These are phyloP conservation scores for Euphrasia confusa DNA, from an alignment of 257 asterid species.

Conservation along the genomic window DNA sequence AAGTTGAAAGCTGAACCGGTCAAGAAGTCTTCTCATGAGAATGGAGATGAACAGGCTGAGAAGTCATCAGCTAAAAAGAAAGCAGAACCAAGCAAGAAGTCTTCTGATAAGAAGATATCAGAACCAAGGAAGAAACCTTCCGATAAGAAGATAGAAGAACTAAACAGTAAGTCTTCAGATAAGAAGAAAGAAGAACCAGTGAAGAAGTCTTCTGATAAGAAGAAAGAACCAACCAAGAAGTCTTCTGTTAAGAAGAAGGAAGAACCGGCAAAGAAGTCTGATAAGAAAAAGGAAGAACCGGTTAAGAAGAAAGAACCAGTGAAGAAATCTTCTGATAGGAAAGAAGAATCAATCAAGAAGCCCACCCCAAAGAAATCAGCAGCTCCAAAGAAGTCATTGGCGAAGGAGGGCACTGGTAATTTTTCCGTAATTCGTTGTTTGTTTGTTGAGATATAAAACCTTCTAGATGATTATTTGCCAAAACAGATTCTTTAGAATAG, in stretches of 20 bases:
- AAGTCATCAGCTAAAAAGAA: background rate
- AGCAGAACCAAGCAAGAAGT: constrained; percentile 13
- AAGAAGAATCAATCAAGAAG: constrained; percentile 44
- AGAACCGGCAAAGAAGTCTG: background rate
- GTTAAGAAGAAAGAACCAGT: constrained; percentile 39
- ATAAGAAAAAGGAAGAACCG: constrained; percentile 1
- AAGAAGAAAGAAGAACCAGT: background rate
- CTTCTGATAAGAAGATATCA: background rate
- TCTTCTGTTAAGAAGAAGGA: constrained; percentile 1
- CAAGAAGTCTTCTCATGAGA: background rate
- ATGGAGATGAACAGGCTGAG: background rate
- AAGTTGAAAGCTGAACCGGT: constrained; percentile 33
- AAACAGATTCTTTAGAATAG: background rate
- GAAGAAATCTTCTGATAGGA: constrained; percentile 36
- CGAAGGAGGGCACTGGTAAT: constrained; percentile 59
- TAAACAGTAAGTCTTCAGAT: background rate
- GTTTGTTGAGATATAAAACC: background rate
- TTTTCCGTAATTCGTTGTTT: constrained; percentile 1
- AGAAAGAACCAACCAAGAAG: background rate
- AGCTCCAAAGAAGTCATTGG: constrained; percentile 44
- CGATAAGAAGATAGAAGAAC: constrained; percentile 6
- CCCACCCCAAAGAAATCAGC: constrained; percentile 39
- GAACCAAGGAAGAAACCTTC: constrained; percentile 33
- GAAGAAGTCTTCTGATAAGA: background rate
- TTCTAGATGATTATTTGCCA: background rate